Percentiles rank a stretch among this genome's conserved stretches.
Conservation (phyloP, 1,139 yeast species). For the Saccharomyces hybrid region DNA sequence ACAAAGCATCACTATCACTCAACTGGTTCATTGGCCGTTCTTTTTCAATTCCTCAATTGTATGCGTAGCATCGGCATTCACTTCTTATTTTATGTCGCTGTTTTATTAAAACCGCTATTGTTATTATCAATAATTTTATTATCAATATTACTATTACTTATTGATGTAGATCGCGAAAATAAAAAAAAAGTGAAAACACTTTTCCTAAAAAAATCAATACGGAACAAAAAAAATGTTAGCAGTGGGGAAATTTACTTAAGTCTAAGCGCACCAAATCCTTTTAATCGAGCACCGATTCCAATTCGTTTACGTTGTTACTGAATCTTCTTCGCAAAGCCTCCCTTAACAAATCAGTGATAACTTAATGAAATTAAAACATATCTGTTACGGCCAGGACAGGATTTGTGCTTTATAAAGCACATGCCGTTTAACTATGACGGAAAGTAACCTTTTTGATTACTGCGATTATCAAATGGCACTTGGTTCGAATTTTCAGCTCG, state of each 20-base stretch:
- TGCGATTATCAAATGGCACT: too few species aligned
- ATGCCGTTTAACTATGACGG: too few species aligned
- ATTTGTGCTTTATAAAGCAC: too few species aligned
- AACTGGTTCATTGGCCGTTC: neutral
- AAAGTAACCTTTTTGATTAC: too few species aligned
- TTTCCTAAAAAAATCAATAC: neutral
- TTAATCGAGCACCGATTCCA: too few species aligned
- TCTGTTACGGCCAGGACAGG: too few species aligned
- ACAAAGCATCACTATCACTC: conserved; percentile 21
- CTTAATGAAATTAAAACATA: too few species aligned
- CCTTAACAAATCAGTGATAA: too few species aligned
- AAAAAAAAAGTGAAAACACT: neutral
- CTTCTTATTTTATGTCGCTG: neutral
- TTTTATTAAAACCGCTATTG: neutral
- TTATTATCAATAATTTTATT: neutral
- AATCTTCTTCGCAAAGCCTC: neutral
- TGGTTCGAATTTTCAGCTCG: too few species aligned
- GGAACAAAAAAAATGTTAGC: neutral
- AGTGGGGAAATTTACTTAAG: neutral
- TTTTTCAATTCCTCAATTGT: neutral
- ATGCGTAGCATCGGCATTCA: neutral
- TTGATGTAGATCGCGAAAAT: neutral
- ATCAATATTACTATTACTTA: neutral
- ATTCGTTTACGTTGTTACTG: neutral
- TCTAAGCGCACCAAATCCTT: neutral